Percentiles rank a stretch among this genome's conserved stretches.
Conservation (phyloP, 371 early-diverging fungal species). For the Cokeromyces recurvatus region DNA sequence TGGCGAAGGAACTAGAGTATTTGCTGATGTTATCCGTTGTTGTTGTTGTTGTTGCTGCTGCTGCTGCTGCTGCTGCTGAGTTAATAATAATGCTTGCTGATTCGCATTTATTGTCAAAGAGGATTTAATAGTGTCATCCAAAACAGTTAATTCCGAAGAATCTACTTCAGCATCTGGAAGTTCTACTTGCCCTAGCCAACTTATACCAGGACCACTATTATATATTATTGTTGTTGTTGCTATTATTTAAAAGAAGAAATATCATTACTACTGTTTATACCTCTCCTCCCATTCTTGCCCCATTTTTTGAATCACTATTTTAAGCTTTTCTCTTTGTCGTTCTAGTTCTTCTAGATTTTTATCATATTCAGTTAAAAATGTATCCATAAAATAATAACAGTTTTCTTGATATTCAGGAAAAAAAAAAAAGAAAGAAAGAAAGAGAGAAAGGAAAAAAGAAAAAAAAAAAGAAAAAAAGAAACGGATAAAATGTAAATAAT, state of each 20-base stretch:
- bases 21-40: no score
- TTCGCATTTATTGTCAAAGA: background rate
- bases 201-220: conserved; percentile 44
- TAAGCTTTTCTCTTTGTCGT: conserved; percentile 34
- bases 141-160: no score
- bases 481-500: no score
- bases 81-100: background rate
- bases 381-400: no score
- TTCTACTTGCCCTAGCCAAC: conserved; percentile 39
- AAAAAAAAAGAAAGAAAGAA: no score
- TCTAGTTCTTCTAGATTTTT: conserved; percentile 41
- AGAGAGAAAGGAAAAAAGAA: no score
- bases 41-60: no score
- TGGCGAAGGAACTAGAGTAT: conserved; percentile 29
- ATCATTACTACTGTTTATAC: conserved; percentile 15
- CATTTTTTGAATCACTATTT: conserved; percentile 41
- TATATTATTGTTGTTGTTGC: background rate
- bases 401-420: no score
- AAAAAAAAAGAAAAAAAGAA: no score
- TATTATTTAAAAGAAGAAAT: background rate
- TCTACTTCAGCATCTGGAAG: no score
- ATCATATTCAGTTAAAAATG: conserved; percentile 43
- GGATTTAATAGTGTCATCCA: no score
- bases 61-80: background rate
- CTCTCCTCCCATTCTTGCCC: conserved; percentile 51